Evolutionary conservation across 176 grass and related monocot species (phyloP).

Genomic region (Oryza meridionalis): DNA sequence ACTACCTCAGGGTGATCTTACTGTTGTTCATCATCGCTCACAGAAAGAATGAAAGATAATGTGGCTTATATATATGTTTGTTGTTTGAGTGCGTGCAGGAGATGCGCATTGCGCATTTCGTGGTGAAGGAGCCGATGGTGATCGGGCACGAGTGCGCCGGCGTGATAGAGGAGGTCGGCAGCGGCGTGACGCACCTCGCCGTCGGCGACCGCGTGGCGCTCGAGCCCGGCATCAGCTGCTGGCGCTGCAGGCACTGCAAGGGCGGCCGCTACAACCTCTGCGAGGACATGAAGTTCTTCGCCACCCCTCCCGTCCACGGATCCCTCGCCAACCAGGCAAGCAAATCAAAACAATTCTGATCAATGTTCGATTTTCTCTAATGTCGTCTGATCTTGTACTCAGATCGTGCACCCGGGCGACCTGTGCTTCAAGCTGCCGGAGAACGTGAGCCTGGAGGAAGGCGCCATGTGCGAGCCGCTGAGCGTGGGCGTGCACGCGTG

Average conservation of each 20-base stretch:
- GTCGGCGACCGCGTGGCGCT: slow-evolving; percentile 80
- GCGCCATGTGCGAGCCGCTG: slow-evolving; percentile 98
- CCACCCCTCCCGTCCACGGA: slow-evolving; percentile 77
- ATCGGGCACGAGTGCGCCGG: slow-evolving; percentile 97
- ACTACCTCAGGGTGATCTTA: slow-evolving; percentile 80
- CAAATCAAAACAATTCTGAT: background rate
- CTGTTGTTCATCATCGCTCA: background rate
- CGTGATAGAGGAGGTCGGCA: slow-evolving; percentile 78
- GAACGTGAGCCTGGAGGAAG: slow-evolving; percentile 79
- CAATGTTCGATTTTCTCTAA: background rate
- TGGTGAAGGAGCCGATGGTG: slow-evolving; percentile 92
- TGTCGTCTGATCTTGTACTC: background rate
- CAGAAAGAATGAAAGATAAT: background rate
- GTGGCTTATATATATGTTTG: background rate
- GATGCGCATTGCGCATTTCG: slow-evolving; percentile 82
- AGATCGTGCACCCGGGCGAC: slow-evolving; percentile 87
- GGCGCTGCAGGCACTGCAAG: slow-evolving; percentile 86
- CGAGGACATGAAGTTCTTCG: slow-evolving; percentile 89
- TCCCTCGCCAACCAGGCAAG: slow-evolving; percentile 75
- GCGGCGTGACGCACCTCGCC: slow-evolving; percentile 55
- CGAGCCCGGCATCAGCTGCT: slow-evolving; percentile 89
- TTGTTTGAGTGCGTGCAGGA: slow-evolving; percentile 39
- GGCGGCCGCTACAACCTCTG: slow-evolving; percentile 95
- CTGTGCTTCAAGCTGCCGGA: slow-evolving; percentile 93
- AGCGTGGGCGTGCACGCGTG: slow-evolving; percentile 92